These are phyloP conservation scores for Wickerhamiella australiensis DNA, from an alignment of 805 yeast genomes.

Conservation along the genomic window DNA sequence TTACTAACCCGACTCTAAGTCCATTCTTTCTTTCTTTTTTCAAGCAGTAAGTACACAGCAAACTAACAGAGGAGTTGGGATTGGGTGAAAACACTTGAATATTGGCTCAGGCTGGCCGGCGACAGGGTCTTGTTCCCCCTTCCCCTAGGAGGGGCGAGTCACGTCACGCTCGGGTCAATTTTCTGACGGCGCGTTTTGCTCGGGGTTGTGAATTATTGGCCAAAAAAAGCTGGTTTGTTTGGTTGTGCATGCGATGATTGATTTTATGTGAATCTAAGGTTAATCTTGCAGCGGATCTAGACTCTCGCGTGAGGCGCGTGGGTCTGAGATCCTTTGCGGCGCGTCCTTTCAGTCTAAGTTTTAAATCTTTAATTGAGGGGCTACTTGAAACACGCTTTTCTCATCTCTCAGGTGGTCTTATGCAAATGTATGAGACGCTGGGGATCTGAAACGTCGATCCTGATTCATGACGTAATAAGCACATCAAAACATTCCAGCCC, in stretches of 20 bases:
- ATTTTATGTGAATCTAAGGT: no score
- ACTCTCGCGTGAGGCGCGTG: neutral
- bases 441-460: neutral
- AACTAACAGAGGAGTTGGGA: neutral
- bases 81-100: neutral
- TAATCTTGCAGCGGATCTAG: neutral
- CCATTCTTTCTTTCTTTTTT: conserved; percentile 13
- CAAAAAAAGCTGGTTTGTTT: no score
- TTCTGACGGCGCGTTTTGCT: no score
- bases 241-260: no score
- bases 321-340: neutral
- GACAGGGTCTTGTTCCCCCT: no score
- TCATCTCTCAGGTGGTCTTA: neutral
- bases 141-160: neutral
- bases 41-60: conserved; percentile 11
- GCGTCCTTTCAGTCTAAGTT: neutral
- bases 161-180: neutral
- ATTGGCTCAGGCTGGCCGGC: neutral
- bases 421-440: neutral
- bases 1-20: conserved; percentile 11
- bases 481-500: conserved; percentile 2
- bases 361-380: neutral
- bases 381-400: neutral
- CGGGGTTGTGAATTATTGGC: no score
- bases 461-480: neutral